phyloP scores from a whole-genome alignment of 179 eudicot species.

The Nepenthes alata region DNA sequence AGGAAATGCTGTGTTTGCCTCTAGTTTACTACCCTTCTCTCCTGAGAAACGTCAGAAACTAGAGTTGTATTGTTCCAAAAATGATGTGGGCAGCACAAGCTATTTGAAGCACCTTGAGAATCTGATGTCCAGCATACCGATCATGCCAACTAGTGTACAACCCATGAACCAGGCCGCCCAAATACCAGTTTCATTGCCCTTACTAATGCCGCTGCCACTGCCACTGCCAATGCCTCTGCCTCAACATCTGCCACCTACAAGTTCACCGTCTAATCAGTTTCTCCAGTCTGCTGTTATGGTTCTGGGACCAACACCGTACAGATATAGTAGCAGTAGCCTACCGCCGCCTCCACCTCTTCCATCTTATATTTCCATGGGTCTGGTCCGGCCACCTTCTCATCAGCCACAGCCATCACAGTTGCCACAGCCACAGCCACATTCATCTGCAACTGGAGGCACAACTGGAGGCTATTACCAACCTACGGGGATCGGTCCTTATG shows the following conservation, averaged over 20 bases:
- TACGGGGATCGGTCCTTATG: slow-evolving; percentile 55
- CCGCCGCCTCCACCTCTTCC: slow-evolving; percentile 50
- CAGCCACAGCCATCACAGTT: slow-evolving; percentile 34
- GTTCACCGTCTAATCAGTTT: slow-evolving; percentile 36
- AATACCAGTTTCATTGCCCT: slow-evolving; percentile 26
- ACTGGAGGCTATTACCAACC: slow-evolving; percentile 59
- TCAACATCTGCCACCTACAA: slow-evolving; percentile 21
- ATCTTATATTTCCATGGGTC: slow-evolving; percentile 35
- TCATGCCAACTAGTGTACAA: slow-evolving; percentile 6
- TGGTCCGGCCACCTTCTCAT: slow-evolving; percentile 33
- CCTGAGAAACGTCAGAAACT: slow-evolving; percentile 51
- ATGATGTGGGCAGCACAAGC: slow-evolving; percentile 25
- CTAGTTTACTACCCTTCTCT: slow-evolving; percentile 26
- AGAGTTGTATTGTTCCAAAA: slow-evolving; percentile 30
- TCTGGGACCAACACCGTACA: slow-evolving; percentile 43
- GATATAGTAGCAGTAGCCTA: slow-evolving; percentile 28
- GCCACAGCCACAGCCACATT: slow-evolving; percentile 29
- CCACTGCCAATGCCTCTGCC: slow-evolving; percentile 33
- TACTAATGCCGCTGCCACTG: slow-evolving; percentile 9
- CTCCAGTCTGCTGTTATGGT: slow-evolving; percentile 37
- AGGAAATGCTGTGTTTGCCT: slow-evolving; percentile 25
- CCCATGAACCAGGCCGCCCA: slow-evolving; percentile 20
- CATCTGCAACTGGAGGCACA: slow-evolving; percentile 36
- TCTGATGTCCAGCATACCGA: slow-evolving; percentile 14
- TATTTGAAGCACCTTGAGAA: slow-evolving; percentile 31